A percentile compares a stretch with the other conserved stretches of the same genome.
These are phyloP conservation scores for Cladophialophora bantiana DNA, from an alignment of 2,329 filamentous ascomycete species.

Conservation along the genomic window DNA sequence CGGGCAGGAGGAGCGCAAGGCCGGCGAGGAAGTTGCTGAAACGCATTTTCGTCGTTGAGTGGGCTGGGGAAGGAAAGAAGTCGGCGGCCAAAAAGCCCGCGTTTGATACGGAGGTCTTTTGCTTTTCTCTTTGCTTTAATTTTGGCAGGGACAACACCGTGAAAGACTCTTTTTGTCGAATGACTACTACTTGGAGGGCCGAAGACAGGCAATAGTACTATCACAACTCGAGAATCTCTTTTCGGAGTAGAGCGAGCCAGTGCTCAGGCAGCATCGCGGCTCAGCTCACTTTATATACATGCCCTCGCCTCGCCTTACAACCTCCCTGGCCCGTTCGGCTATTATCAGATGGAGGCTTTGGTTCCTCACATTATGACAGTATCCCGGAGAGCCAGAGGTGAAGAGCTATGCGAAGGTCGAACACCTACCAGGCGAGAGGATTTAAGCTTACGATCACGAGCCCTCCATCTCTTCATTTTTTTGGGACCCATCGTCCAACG, in stretches of 20 bases:
- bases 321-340: not conserved
- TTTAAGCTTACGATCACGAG: slow-evolving; percentile 16
- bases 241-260: not conserved
- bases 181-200: not conserved
- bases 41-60: slow-evolving; percentile 10
- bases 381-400: not conserved
- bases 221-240: not conserved
- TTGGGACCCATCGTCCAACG: not conserved
- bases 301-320: not conserved
- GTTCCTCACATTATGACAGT: not conserved
- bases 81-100: not conserved
- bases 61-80: not conserved
- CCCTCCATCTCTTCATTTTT: not conserved
- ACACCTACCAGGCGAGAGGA: not conserved
- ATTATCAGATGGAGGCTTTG: not conserved
- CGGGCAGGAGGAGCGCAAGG: slow-evolving; percentile 21
- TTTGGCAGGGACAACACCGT: not conserved
- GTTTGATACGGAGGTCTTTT: not conserved
- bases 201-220: not conserved
- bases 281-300: slow-evolving; percentile 13
- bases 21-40: slow-evolving; percentile 19
- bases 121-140: not conserved
- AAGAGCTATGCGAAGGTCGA: not conserved
- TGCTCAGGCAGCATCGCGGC: slow-evolving; percentile 2
- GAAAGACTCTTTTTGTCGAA: not conserved